phyloP scores from a whole-genome alignment of 2,329 filamentous ascomycete genomes.

The Sclerotinia subarctica region DNA sequence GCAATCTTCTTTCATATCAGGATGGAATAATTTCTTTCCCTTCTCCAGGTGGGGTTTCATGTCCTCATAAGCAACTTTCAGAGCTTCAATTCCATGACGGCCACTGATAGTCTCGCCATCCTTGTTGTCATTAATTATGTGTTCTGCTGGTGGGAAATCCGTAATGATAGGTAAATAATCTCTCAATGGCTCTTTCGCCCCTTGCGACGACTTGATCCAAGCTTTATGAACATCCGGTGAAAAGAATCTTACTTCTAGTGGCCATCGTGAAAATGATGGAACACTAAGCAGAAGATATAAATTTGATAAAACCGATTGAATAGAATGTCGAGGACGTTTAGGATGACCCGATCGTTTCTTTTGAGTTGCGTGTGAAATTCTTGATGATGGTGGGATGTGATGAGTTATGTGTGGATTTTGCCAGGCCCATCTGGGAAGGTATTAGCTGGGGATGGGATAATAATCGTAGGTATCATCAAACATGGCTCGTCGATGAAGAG shows the following conservation, averaged over 20 bases:
- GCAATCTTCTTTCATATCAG: constrained; percentile 55
- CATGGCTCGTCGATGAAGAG: neutral
- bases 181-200: constrained; percentile 25
- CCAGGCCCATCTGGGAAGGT: constrained; percentile 74
- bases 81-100: constrained; percentile 48
- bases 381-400: constrained; percentile 66
- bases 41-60: constrained; percentile 55
- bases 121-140: neutral
- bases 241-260: constrained; percentile 78
- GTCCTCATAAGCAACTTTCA: constrained; percentile 54
- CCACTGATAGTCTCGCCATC: neutral
- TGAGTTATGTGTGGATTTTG: constrained; percentile 78
- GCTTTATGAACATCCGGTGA: constrained; percentile 61
- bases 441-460: neutral
- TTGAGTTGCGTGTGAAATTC: constrained; percentile 53
- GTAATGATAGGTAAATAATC: constrained; percentile 28
- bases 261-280: constrained; percentile 78
- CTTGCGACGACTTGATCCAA: constrained; percentile 60
- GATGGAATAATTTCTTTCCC: constrained; percentile 51
- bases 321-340: constrained; percentile 54
- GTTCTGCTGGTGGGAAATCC: constrained; percentile 28
- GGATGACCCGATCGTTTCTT: constrained; percentile 54
- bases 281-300: constrained; percentile 77
- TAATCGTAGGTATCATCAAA: too few species aligned
- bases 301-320: constrained; percentile 72